Base-by-base conservation (phyloP, 139 green algal species). In the Tetraselmis chui region DNA sequence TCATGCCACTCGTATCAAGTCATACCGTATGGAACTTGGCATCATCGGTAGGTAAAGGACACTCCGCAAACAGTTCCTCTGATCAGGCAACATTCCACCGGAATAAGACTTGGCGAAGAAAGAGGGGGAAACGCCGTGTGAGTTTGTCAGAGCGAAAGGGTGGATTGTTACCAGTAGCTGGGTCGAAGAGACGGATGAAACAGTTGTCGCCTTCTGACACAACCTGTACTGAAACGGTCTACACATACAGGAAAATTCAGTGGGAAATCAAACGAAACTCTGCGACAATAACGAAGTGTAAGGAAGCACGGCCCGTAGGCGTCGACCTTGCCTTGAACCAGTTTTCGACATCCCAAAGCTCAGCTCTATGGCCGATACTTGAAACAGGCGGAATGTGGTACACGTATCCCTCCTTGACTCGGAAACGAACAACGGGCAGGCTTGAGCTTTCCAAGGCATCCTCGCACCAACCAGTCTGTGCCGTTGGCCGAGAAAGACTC, bases 51-150 rank as follows among this genome's bases (percentile, higher is more conserved):
- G 89, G 90, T 25, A 95, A 77, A 0, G 90, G 89, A 81, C 92
- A 95, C 81, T 95, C 92, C 0, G 91, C 92, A 90, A 94, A 95
- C 27, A 95, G 88, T 28, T 93, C 88, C 11, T 86, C 89, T 89
- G 78, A 27, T 32, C 84, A n/a, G 32, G 81, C 5, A 78, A 67
- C 18, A 5, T 67, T 5, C 45, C 45, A 67, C 18, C 11, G 18
- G 45, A 25, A 18, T 18, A 67, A 67, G 45, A 67, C 18, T 18
- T 67, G 45, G 11, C 18, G 45, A 67, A 5, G 45, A 18, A 25
- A 5, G 18, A 25, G 45, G 11, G 18, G 45, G 5, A 67, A 67
- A 67, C 45, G 11, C 45, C 5, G 45, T 5, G 11, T 67, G 45
- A 25, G 45, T 5, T 67, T n/a, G n/a, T n/a, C n/a, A n/a, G n/a